Base-by-base conservation (phyloP, 768 basidiomycete species). In the Amanita fuliginea region DNA sequence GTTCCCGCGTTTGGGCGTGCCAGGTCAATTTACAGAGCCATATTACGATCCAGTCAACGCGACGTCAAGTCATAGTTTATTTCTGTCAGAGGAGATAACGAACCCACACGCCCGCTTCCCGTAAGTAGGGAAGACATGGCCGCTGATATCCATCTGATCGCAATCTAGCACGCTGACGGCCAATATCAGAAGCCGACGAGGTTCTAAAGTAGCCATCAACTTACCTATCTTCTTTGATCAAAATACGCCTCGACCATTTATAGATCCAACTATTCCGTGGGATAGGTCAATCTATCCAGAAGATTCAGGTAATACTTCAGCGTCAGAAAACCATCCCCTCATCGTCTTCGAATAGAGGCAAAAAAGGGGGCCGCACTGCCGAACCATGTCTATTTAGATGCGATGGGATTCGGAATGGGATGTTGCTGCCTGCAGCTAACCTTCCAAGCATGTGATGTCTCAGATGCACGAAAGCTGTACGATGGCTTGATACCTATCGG, bases 341-440 rank as follows among this genome's bases (percentile, higher is more conserved):
- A 51, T 50, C 47, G 33, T 43, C 18, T 10, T 24, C 43, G 24
- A 16, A 14, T 52, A 88, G 92, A 96, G 72, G 93, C 93, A 0
- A 88, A 83, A 66, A 75, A 81, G 54, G 93, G 94, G 2, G 91
- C 93, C 4, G 93, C 94, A 13, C 73, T 90, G 32, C 70, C 73
- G 28, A 83, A 95, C 62, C 94, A 98, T 64, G 89, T 99, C 54
- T 98, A 98, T 63, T 77, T 98, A 72, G 96, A 99, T 64, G 94
- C 96, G 7, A 98, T 98, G 96, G 95, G 94, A 24, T 99, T 99
- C 64, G 96, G 96, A 42, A 99, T 98, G 96, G 96, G 96, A 5
- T 98, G 95, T 57, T 95, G 91, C 59, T 98, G 96, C 65, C 73
- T 99, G 46, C 96, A 99, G 60, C 75, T 98, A 53, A 99, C 96